These are phyloP conservation scores for Amaranthus cruentus DNA, from an alignment of 148 eudicot species.

Conservation along the genomic window DNA sequence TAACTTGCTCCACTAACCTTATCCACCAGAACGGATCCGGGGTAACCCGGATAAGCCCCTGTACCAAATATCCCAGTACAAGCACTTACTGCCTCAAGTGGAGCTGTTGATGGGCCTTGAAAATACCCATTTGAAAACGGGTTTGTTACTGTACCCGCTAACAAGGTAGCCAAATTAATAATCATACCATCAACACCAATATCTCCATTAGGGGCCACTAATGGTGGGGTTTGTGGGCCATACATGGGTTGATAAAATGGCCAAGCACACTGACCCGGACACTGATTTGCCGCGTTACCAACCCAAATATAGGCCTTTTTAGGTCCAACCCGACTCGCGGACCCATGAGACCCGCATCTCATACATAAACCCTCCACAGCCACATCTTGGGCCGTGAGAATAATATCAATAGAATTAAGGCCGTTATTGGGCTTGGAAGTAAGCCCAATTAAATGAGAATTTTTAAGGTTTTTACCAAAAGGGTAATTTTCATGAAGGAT, in stretches of 20 bases:
- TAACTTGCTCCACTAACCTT: slow-evolving; percentile 49
- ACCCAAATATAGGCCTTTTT: slow-evolving; percentile 49
- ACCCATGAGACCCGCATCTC: slow-evolving; percentile 62
- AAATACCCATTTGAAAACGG: slow-evolving; percentile 53
- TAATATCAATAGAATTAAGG: slow-evolving; percentile 28
- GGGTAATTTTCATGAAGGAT: slow-evolving; percentile 38
- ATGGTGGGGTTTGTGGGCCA: slow-evolving; percentile 50
- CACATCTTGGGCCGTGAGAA: slow-evolving; percentile 58
- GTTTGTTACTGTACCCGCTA: slow-evolving; percentile 58
- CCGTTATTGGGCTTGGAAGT: slow-evolving; percentile 7
- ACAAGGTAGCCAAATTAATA: slow-evolving; percentile 42
- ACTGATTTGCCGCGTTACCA: slow-evolving; percentile 47
- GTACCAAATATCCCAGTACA: slow-evolving; percentile 57
- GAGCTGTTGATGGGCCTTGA: slow-evolving; percentile 43
- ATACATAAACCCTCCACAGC: slow-evolving; percentile 64
- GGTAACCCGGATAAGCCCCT: slow-evolving; percentile 51
- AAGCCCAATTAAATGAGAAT: slow-evolving; percentile 26
- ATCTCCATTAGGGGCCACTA: slow-evolving; percentile 50
- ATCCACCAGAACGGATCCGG: slow-evolving; percentile 40
- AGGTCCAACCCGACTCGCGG: slow-evolving; percentile 7
- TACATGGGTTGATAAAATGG: slow-evolving; percentile 50
- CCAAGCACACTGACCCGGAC: slow-evolving; percentile 66
- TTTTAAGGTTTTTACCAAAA: slow-evolving; percentile 41
- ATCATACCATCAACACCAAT: slow-evolving; percentile 68
- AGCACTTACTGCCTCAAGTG: slow-evolving; percentile 57